Evolutionary conservation across 2,329 filamentous ascomycete species (phyloP).

Genomic region (Cladosporium sphaerospermum): DNA sequence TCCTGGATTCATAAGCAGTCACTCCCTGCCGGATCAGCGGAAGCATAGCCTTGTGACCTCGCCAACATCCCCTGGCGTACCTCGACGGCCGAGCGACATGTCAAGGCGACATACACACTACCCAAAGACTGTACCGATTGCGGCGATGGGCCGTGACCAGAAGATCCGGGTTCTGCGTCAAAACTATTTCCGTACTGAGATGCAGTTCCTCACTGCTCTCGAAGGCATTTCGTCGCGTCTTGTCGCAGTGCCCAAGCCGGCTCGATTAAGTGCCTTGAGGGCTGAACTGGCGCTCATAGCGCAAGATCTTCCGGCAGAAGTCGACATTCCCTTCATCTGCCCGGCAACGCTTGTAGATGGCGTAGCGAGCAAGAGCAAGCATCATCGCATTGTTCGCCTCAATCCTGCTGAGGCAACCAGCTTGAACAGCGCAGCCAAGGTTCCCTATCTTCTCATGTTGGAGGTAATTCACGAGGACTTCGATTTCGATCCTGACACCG

Average conservation of each 20-base stretch:
- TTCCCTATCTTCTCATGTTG: conserved; percentile 78
- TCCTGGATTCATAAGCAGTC: conserved; percentile 27
- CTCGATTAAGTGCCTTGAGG: conserved; percentile 70
- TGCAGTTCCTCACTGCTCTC: conserved; percentile 71
- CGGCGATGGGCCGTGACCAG: conserved; percentile 58
- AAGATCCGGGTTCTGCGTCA: conserved; percentile 68
- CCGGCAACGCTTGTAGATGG: conserved; percentile 68
- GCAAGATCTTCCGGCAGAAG: conserved; percentile 74
- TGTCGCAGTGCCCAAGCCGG: conserved; percentile 73
- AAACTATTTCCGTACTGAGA: conserved; percentile 78
- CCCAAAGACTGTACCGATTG: conserved; percentile 51
- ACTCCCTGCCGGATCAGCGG: conserved; percentile 29
- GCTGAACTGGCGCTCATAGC: conserved; percentile 76
- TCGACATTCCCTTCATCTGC: conserved; percentile 77
- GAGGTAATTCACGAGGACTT: conserved; percentile 78
- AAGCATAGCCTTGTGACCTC: conserved; percentile 1
- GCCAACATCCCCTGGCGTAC: conserved; percentile 33
- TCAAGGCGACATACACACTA: conserved; percentile 51
- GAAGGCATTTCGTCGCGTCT: conserved; percentile 82
- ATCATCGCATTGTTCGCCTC: conserved; percentile 75
- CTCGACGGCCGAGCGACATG: conserved; percentile 32
- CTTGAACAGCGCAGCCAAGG: conserved; percentile 78
- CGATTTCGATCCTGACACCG: conserved; percentile 68
- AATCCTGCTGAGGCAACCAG: conserved; percentile 81
- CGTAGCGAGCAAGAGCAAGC: conserved; percentile 65